Percentiles rank a stretch among this genome's conserved stretches.
Evolutionary conservation across 257 asterid genomes (phyloP).

Genomic region (Solanum pinnatisectum): DNA sequence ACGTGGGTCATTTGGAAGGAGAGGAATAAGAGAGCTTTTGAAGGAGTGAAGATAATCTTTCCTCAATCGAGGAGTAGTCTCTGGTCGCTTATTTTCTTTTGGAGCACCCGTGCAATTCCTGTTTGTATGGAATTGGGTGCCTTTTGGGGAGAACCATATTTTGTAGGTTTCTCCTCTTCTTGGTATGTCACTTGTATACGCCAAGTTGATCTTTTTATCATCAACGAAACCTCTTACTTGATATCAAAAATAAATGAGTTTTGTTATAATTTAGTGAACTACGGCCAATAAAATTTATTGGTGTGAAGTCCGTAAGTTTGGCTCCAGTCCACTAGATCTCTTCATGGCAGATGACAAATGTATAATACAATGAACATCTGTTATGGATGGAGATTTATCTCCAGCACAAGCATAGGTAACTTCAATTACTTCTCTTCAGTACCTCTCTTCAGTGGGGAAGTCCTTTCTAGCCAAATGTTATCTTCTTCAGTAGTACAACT

Average conservation of each 20-base stretch:
- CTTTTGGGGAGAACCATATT: not conserved
- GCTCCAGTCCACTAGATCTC: not conserved
- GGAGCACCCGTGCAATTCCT: not conserved
- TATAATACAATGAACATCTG: not conserved
- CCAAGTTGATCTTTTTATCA: not conserved
- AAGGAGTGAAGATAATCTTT: not conserved
- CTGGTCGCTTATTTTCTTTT: not conserved
- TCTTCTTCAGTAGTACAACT: not conserved
- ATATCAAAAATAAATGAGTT: not conserved
- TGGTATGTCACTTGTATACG: not conserved
- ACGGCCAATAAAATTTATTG: not conserved
- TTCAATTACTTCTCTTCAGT: not conserved
- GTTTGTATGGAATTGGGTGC: not conserved
- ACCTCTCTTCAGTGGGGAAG: not conserved
- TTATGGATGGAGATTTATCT: not conserved
- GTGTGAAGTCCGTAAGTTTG: not conserved
- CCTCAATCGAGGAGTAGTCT: not conserved
- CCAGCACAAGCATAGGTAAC: not conserved
- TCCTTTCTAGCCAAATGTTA: not conserved
- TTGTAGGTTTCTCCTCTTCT: not conserved
- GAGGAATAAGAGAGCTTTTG: not conserved
- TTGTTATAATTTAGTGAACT: not conserved
- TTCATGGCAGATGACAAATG: not conserved
- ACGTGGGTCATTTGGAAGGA: not conserved
- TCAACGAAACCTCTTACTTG: not conserved